These are phyloP conservation scores for Thalassiosira hispida DNA, from an alignment of 352 stramenopile species.

Conservation along the genomic window DNA sequence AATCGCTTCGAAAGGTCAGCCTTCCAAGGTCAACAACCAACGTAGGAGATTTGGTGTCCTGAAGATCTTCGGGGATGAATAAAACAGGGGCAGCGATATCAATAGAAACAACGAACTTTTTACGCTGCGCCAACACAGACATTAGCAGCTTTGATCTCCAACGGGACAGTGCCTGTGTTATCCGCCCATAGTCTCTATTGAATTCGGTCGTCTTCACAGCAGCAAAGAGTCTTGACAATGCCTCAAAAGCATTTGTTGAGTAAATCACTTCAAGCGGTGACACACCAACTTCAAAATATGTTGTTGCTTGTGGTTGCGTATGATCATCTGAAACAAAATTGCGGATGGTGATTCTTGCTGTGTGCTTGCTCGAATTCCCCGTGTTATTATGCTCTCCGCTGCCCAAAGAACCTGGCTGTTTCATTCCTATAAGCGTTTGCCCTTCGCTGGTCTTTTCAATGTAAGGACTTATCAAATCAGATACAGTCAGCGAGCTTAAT, in stretches of 20 bases:
- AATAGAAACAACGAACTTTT: conserved; percentile 72
- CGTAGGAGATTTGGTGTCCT: conserved; percentile 48
- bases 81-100: conserved; percentile 69
- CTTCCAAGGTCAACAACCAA: conserved; percentile 72
- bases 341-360: conserved; percentile 34
- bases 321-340: conserved; percentile 22
- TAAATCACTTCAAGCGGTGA: conserved; percentile 76
- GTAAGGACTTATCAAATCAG: conserved; percentile 35
- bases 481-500: conserved; percentile 27
- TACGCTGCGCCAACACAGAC: conserved; percentile 61
- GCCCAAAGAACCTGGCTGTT: conserved; percentile 6
- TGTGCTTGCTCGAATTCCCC: conserved; percentile 6
- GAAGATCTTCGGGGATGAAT: conserved; percentile 68
- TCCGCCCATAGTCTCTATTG: conserved; percentile 68
- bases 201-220: conserved; percentile 70
- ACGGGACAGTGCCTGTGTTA: conserved; percentile 46
- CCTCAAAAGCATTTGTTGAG: conserved; percentile 66
- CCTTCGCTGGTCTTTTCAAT: conserved; percentile 11
- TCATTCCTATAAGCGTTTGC: conserved; percentile 22
- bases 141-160: conserved; percentile 67
- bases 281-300: conserved; percentile 48
- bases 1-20: conserved; percentile 51
- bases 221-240: conserved; percentile 64
- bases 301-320: conserved; percentile 28
- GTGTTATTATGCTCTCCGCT: neutral